Evolutionary conservation across 2,329 filamentous ascomycete genomes (phyloP), one percentile per base, ranked within the genome.

Genomic region (Xylaria multiplex): DNA sequence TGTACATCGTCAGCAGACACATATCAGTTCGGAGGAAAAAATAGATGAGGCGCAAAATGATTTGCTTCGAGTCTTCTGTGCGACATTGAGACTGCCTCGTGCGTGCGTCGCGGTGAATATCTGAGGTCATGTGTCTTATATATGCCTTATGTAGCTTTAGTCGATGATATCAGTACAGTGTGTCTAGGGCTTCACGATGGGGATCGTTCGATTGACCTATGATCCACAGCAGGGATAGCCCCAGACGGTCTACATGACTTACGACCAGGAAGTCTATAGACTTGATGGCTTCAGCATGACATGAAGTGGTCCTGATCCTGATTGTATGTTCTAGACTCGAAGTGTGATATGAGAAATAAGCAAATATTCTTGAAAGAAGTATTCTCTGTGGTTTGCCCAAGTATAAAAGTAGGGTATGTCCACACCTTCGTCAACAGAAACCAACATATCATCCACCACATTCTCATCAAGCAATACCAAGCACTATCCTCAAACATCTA

Each of bases 121-220:
- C 57, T 65, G 45, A 62, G 45, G 58, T 62, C n/a, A 58, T 53
- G n/a, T 9, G 30, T 35, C 52, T 57, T 58, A 42, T 52, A n/a
- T 32, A 3, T 5, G 16, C 13, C 2, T 30, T 49, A 46, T 9
- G n/a, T 3, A 8, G 22, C 30, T 16, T 19, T 1, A 55, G 13
- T 50, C 3, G 14, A 32, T 35, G 2, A 32, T 3, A 40, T 2
- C 3, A 32, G 40, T 49, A 45, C 42, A 22, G 16, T 52, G 4
- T 2, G 11, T n/a, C 11, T 14, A 53, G 45, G 45, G 46, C n/a
- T 30, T 27, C 19, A n/a, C 4, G 45, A 8, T 7, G 14, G 14
- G 13, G 14, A 13, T 32, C 19, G 32, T 52, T 52, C 24, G 24
- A 45, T n/a, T 3, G 14, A 42, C 16, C 19, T 35, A 11, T 40